These are phyloP conservation scores for Lactarius akahatsu DNA, from an alignment of 768 basidiomycete genomes.

Conservation along the genomic window DNA sequence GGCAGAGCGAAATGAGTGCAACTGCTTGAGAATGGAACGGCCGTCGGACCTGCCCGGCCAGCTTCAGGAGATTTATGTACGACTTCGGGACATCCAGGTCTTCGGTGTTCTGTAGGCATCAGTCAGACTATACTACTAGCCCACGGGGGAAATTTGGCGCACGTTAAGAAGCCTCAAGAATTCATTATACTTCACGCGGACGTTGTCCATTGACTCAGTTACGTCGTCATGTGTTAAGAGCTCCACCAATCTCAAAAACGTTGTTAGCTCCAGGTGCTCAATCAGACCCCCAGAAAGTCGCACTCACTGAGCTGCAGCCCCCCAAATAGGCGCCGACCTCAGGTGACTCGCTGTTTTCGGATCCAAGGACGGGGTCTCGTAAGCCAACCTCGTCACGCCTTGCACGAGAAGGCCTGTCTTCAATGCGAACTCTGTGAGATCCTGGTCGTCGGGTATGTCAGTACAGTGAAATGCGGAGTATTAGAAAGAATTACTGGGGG, in stretches of 20 bases:
- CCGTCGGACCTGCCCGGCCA: slow-evolving; percentile 22
- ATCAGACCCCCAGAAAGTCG: too few species aligned
- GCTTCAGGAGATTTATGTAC: slow-evolving; percentile 22
- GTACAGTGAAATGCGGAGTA: background rate
- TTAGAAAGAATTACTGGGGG: background rate
- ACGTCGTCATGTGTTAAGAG: slow-evolving; percentile 14
- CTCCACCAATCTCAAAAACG: slow-evolving; percentile 5
- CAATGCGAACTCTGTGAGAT: background rate
- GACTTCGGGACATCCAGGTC: slow-evolving; percentile 14
- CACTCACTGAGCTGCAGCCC: slow-evolving; percentile 17
- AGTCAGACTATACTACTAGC: slow-evolving; percentile 12
- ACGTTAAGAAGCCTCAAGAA: slow-evolving; percentile 18
- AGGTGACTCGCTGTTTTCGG: slow-evolving; percentile 12
- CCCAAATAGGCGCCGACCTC: slow-evolving; percentile 20
- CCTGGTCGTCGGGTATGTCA: slow-evolving; percentile 9
- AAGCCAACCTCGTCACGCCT: slow-evolving; percentile 14
- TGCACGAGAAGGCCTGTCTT: slow-evolving; percentile 23
- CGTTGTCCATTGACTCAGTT: background rate
- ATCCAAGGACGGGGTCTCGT: background rate
- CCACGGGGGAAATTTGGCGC: background rate
- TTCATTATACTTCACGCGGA: slow-evolving; percentile 17
- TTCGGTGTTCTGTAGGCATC: slow-evolving; percentile 14
- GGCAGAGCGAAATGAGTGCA: slow-evolving; percentile 20
- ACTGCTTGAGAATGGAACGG: slow-evolving; percentile 26
- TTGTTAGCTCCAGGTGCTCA: background rate